A percentile compares a stretch with the other conserved stretches of the same genome.
phyloP scores from a whole-genome alignment of 257 asterid species.

The Lycium ferocissimum region DNA sequence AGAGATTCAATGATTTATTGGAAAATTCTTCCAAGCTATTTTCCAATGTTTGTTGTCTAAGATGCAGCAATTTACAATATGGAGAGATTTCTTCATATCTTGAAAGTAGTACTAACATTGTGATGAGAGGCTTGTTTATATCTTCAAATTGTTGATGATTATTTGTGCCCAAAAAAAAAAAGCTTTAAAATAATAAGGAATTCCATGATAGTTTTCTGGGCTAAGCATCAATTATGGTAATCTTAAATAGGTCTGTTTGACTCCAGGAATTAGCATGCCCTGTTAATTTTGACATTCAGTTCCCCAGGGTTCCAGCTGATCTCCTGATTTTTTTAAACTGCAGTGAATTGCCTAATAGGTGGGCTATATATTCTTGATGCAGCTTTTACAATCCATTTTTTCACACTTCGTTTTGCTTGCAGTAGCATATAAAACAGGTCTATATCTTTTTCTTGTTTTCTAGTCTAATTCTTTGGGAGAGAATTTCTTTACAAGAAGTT shows the following conservation, averaged over 20 bases:
- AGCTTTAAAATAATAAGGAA: too few species aligned
- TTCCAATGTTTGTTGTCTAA: neutral
- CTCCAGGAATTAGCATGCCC: too few species aligned
- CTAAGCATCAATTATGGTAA: too few species aligned
- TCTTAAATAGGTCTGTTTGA: too few species aligned
- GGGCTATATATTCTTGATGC: neutral
- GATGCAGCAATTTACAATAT: neutral
- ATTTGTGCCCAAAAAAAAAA: neutral
- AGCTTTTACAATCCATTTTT: neutral
- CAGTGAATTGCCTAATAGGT: neutral
- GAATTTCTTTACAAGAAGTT: neutral
- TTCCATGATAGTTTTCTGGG: too few species aligned
- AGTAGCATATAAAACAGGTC: neutral
- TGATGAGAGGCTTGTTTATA: neutral
- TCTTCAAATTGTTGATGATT: neutral
- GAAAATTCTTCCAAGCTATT: neutral
- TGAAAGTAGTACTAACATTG: neutral
- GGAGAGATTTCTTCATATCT: neutral
- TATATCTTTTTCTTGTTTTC: neutral
- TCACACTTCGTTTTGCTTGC: neutral
- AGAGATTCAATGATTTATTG: too few species aligned
- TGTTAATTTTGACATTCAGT: too few species aligned
- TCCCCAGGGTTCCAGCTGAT: neutral
- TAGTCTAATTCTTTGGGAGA: neutral
- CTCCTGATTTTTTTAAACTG: neutral